These are phyloP conservation scores for Sporothrix euskadiensis DNA, from an alignment of 2,329 filamentous ascomycete species.

Conservation along the genomic window DNA sequence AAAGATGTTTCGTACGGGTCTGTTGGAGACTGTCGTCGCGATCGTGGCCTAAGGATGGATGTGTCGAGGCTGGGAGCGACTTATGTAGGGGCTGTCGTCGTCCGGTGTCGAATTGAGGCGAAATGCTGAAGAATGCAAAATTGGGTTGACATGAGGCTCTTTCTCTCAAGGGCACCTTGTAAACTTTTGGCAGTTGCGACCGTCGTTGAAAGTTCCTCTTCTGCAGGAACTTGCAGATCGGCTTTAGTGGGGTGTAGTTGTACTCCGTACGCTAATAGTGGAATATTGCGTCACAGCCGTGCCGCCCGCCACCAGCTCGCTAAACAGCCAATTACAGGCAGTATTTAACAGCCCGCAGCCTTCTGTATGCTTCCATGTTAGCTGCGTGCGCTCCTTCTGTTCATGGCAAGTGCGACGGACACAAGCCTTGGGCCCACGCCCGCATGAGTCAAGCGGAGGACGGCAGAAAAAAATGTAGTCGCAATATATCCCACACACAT, in stretches of 20 bases:
- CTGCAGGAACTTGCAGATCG: conserved; percentile 9
- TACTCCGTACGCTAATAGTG: neutral
- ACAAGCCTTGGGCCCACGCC: conserved; percentile 9
- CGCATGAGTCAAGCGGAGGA: conserved; percentile 17
- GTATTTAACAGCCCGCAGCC: neutral
- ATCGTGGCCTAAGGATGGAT: neutral
- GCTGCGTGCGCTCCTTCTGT: neutral
- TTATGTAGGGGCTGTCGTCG: neutral
- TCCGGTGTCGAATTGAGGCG: neutral
- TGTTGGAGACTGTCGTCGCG: neutral
- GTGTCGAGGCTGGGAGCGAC: neutral
- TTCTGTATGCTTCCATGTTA: conserved; percentile 13
- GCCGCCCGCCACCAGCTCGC: neutral
- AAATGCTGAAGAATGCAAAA: neutral
- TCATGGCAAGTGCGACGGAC: neutral
- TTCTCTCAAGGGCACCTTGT: neutral
- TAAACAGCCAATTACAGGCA: neutral
- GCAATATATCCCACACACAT: neutral
- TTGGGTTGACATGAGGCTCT: neutral
- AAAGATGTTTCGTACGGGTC: no score
- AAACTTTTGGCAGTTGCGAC: neutral
- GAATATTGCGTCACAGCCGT: conserved; percentile 18
- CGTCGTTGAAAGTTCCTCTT: neutral
- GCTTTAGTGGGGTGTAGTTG: conserved; percentile 3
- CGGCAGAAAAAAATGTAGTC: neutral